Evolutionary conservation across 164 flowering plant species (phyloP), one percentile per base, ranked within the genome.

Genomic region (Vitis amurensis): DNA sequence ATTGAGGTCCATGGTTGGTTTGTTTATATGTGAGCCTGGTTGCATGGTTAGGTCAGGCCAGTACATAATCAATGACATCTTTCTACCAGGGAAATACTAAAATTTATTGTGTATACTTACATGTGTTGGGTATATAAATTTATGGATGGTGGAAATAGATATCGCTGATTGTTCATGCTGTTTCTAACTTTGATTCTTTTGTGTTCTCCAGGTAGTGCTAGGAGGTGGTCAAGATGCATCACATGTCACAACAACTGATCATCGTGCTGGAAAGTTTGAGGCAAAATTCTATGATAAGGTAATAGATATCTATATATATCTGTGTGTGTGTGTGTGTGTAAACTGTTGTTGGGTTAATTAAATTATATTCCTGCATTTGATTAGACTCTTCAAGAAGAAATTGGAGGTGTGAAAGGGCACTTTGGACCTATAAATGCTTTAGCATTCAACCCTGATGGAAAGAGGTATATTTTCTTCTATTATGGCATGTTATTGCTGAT

Each of bases 201-300:
- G 37, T 49, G 62, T 49, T 50, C 64, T 68, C 13, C 63, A 95
- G 98, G 95, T 93, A 75, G 98, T 93, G 62, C 86, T 93, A 75
- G 99, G 97, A 67, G 99, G 99, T 81, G 99, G 99, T 76, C 99
- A 95, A 74, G 96, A 91, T 77, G 97, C 98, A 74, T 87, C 90
- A 29, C 61, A 80, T 66, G 98, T 95, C 69, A 95, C 98, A 8
- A 93, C 88, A 13, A 93, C 98, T 63, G 98, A 90, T 81, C 98
- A 87, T 71, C 97, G 98, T 81, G 94, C 98, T 63, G 99, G 98
- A 65, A 95, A 95, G 70, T 95, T 95, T 77, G 98, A 92, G 58
- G 98, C 99, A 31, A 94, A 91, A 79, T 91, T 92, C 71, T 92
- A 73, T 80, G 92, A 94, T 84, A 88, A 91, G 93, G 97, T 89